A percentile compares a stretch with the other conserved stretches of the same genome.
phyloP scores from a whole-genome alignment of 164 flowering plant genomes.

The Sextonia rubra region DNA sequence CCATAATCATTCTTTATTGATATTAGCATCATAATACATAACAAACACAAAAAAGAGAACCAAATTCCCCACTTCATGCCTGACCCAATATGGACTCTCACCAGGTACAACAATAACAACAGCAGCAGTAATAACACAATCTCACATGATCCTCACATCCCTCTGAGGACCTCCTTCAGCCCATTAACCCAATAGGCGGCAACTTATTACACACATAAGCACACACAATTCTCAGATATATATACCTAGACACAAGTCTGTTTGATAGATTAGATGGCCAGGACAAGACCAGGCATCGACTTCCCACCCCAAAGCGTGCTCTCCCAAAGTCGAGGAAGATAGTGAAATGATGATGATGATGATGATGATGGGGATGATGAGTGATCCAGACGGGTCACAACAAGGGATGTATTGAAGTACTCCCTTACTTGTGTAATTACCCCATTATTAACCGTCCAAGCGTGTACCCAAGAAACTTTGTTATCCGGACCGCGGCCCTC shows the following conservation, averaged over 20 bases:
- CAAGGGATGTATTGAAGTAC: constrained; percentile 33
- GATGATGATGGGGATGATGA: constrained; percentile 2
- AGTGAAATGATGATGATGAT: constrained; percentile 6
- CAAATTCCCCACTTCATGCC: neutral
- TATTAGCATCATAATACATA: neutral
- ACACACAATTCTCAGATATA: too few relatives aligned
- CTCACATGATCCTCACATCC: neutral
- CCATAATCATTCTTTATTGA: neutral
- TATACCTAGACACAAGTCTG: neutral
- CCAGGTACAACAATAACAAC: neutral
- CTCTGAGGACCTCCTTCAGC: neutral
- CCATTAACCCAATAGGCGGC: neutral
- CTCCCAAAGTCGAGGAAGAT: constrained; percentile 20
- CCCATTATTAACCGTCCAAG: constrained; percentile 33
- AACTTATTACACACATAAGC: neutral
- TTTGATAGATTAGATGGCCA: constrained; percentile 18
- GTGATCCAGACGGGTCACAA: constrained; percentile 21
- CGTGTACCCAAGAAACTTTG: constrained; percentile 28
- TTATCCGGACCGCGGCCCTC: constrained; percentile 17
- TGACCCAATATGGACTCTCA: neutral
- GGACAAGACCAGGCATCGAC: constrained; percentile 29
- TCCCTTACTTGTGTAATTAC: constrained; percentile 28
- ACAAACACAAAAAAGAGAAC: neutral
- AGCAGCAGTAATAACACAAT: neutral
- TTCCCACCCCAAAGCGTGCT: constrained; percentile 13